Base-by-base conservation (phyloP, 805 yeast genomes). In the Saturnispora halmiae region DNA sequence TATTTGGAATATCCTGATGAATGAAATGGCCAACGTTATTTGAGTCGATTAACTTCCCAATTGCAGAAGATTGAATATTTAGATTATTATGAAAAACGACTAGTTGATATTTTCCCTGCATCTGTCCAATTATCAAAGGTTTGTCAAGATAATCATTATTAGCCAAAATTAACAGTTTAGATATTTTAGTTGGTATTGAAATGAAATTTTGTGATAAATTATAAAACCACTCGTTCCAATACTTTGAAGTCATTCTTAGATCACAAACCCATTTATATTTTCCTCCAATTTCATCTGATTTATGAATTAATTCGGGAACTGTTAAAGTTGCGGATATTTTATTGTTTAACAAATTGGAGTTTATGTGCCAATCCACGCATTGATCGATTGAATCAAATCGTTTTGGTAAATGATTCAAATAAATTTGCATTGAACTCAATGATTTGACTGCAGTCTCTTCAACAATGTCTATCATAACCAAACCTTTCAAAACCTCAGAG, bases 91-190 rank as follows among this genome's bases (percentile, higher is more conserved):
- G 75, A 56, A 86, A 80, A 4, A 87, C 92, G 11, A 84, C 77
- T 31, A 92, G 69, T 61, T 94, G 99, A 59, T 82, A 92, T 56
- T 78, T 80, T 2, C 99, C 99, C 61, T 88, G 97, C 98, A 92
- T 92, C 60, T 94, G 98, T 1, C 96, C 99, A 38, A 92, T 78
- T 59, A 88, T 86, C 36, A 92, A 66, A 29, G 73, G 73, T 47
- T 81, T 86, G 60, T 92, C 98, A 24, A 94, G 67, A 16, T 82
- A 77, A 49, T 92, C 96, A 39, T 88, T 82, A 3, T 95, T 95
- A 0, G 97, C 94, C 13, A 94, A 61, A 1, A 92, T 69, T 31
- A 92, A 68, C 40, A 92, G 51, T 52, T 86, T 82, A 1, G 88
- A 77, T 1, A 78, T 48, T 5, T 50, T 50, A 14, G 56, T 60